Evolutionary conservation across 2,329 filamentous ascomycete species (phyloP), one percentile per base, ranked within the genome.

Genomic region (Cladobotryum mycophilum): DNA sequence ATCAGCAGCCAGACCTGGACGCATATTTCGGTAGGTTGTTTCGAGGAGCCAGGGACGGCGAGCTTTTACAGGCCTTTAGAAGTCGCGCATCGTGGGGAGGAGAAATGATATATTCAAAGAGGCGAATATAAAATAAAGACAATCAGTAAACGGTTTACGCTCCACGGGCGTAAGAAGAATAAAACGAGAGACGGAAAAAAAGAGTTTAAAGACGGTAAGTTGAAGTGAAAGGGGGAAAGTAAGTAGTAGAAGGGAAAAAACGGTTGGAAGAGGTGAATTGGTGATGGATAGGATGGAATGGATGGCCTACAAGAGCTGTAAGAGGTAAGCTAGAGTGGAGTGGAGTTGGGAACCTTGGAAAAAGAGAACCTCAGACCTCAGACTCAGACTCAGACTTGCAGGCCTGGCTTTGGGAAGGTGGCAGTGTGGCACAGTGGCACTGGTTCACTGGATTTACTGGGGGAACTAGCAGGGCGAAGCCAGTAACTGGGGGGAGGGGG

Each of bases 1-100:
- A 57, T 52, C 53, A 44, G 53, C 53, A 49, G 54, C 48, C 48
- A 38, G 54, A 56, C 56, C 57, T 55, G 49, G 52, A 55, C 47
- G 60, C 60, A 62, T 62, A 20, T 41, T 30, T 41, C 38, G 20
- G 38, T 20, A 54, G 53, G 53, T 55, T 50, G 54, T 53, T 53
- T 41, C 14, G 53, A 22, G 20, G 37, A 25, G 37, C 46, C 22
- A 41, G 41, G 48, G 51, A 48, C 15, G 41, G 49, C 48, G 44
- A 45, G 44, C 48, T 48, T 42, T 51, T 33, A 41, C 49, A 41
- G 56, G 51, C 48, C 48, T 52, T 61, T 55, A 60, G 41, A 48
- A 51, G 54, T 53, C 47, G 58, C 53, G 47, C 59, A 61, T 61
- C 51, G 56, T 60, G n/a, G 49, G 56, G 46, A 36, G 30, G 47